Evolutionary conservation across 768 basidiomycete species (phyloP).

Genomic region (Pleurotus eryngii): DNA sequence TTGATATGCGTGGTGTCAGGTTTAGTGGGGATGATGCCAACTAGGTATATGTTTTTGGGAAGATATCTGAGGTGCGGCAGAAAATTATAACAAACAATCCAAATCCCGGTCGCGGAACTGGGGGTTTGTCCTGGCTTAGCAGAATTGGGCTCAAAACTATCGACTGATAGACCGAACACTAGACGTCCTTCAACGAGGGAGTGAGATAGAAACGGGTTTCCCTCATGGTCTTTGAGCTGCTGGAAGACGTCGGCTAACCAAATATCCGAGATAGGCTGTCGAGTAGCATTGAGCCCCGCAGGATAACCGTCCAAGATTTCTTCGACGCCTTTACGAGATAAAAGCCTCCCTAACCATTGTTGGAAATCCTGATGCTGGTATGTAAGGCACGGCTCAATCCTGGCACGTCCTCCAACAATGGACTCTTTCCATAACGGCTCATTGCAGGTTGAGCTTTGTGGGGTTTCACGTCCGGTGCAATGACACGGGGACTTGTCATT

Average conservation of each 20-base stretch:
- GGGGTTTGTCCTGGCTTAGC: neutral
- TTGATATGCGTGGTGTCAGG: conserved; percentile 29
- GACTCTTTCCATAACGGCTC: neutral
- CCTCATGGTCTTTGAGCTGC: too few species aligned
- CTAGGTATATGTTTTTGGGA: conserved; percentile 34
- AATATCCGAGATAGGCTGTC: neutral
- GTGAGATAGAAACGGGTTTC: too few species aligned
- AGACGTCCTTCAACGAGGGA: too few species aligned
- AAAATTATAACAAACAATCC: neutral
- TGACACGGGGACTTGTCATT: neutral
- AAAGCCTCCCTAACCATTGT: neutral
- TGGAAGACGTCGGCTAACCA: too few species aligned
- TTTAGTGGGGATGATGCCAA: conserved; percentile 31
- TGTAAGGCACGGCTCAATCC: neutral
- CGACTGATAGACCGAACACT: conserved; percentile 1
- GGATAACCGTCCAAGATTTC: neutral
- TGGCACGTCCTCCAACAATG: neutral
- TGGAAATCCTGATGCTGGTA: neutral
- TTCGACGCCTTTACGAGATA: neutral
- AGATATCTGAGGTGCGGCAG: conserved; percentile 6
- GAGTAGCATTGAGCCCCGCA: neutral
- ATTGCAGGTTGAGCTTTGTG: neutral
- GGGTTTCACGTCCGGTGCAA: neutral
- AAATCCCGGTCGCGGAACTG: neutral
- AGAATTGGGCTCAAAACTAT: conserved; percentile 1